phyloP scores from a whole-genome alignment of 495 filamentous ascomycete species.

The Tuber indicum region DNA sequence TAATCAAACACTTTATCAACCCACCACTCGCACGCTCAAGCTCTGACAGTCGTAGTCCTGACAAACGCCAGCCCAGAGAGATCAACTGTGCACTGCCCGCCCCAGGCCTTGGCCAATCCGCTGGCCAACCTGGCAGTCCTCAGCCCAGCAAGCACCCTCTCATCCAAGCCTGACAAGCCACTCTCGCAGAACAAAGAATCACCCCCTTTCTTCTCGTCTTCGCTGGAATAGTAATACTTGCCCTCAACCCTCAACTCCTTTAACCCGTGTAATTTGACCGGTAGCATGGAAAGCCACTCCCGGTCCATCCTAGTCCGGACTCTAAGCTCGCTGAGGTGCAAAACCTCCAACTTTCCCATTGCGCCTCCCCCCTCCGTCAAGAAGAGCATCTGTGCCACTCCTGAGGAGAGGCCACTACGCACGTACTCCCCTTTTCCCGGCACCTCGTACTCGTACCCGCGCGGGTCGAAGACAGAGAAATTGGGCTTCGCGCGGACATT shows the following conservation, averaged over 20 bases:
- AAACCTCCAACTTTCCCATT: neutral
- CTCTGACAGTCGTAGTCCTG: neutral
- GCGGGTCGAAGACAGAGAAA: neutral
- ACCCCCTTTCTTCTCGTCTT: neutral
- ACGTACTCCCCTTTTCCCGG: neutral
- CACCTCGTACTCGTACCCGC: slow-evolving; percentile 8
- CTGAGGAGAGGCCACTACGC: neutral
- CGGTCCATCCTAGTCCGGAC: neutral
- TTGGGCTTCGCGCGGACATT: neutral
- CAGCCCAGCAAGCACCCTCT: neutral
- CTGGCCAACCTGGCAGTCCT: neutral
- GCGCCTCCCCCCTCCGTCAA: neutral
- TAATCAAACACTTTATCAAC: neutral
- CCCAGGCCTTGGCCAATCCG: neutral
- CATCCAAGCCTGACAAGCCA: neutral
- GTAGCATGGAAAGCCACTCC: neutral
- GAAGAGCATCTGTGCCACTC: neutral
- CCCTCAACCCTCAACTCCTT: neutral
- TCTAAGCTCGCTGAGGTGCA: neutral
- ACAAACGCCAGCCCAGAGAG: neutral
- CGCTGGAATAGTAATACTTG: neutral
- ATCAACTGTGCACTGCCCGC: neutral
- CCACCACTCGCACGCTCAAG: neutral
- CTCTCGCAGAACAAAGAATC: neutral
- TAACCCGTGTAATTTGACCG: neutral